Base-by-base conservation (phyloP, 208 protist species). In the Acanthamoeba healyi region DNA sequence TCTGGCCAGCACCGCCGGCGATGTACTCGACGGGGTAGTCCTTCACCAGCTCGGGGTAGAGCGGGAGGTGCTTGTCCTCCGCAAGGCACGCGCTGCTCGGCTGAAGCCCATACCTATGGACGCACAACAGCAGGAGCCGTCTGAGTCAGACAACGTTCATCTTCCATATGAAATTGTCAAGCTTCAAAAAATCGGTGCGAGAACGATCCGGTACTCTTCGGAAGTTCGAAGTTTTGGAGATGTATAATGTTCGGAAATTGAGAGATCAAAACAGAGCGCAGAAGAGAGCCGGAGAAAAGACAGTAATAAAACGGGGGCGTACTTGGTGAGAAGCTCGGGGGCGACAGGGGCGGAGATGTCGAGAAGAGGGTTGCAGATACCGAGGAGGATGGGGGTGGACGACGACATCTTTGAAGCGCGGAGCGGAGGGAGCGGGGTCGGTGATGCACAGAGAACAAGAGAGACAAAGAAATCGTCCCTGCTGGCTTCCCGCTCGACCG, bases 1-100 rank as follows among this genome's bases (percentile, higher is more conserved):
- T 99, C 94, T 99, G 98, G 12, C 98, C 99, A 40, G 99, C 98
- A 91, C 99, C 99, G 84, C 99, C 99, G 19, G 99, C 98, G 36
- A 99, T 98, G 96, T 99, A 99, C 72, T 98, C 96, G 19, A 99
- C 98, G 19, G 95, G 88, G 24, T 95, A 95, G 56, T 97, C 96
- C 58, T 98, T 70, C 19, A 93, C 46, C 29, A 97, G 22, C 72
- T 97, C 97, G n/a, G 58, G 19, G 93, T 99, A 99, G 84, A 99
- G 96, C 93, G 96, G 97, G 42, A 98, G 94, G 95, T 99, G 99
- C 79, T 99, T 97, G 49, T 98, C 97, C 40, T 98, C 97, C 74
- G 99, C 98, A 29, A 99, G 97, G 65, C 98, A 98, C 72, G 98
- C 97, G 93, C 96, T 93, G 93, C 96, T 97, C 32, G 96, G 95